These are phyloP conservation scores for Lomentospora prolificans DNA, from an alignment of 2,329 filamentous ascomycete species.

Conservation along the genomic window DNA sequence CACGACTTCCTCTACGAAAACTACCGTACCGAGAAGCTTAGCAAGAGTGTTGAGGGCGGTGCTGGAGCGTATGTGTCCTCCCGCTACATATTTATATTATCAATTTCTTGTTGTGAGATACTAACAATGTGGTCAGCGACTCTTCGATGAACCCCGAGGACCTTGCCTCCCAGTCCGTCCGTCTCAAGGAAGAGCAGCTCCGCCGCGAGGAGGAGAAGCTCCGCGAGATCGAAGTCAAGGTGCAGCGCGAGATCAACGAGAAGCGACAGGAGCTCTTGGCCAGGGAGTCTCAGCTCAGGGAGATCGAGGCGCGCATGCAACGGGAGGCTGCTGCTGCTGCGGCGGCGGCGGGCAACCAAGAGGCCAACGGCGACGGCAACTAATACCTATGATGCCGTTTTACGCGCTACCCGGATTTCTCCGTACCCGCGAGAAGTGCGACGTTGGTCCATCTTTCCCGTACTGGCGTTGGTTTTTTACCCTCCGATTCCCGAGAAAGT, in stretches of 20 bases:
- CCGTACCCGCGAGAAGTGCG: constrained; percentile 25
- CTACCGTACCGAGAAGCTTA: constrained; percentile 99
- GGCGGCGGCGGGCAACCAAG: constrained; percentile 26
- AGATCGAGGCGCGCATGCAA: constrained; percentile 97
- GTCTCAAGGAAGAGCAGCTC: constrained; percentile 98
- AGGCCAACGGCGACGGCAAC: constrained; percentile 47
- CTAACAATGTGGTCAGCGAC: constrained; percentile 42
- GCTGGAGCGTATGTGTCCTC: constrained; percentile 64
- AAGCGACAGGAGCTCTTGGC: constrained; percentile 97
- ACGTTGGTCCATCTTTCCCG: constrained; percentile 34
- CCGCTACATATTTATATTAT: not conserved
- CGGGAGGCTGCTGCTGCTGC: constrained; percentile 54
- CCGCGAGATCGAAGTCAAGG: constrained; percentile 98
- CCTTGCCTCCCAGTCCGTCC: constrained; percentile 90
- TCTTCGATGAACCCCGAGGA: constrained; percentile 97
- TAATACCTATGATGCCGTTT: constrained; percentile 30
- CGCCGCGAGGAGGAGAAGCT: constrained; percentile 99
- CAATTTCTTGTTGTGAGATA: constrained; percentile 3
- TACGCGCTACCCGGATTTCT: constrained; percentile 20
- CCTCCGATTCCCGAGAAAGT: constrained; percentile 7
- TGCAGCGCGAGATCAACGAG: constrained; percentile 99
- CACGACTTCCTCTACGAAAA: constrained; percentile 99
- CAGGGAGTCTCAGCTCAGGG: constrained; percentile 94
- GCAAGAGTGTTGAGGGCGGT: constrained; percentile 95
- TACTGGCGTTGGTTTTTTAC: constrained; percentile 37